Percentiles rank a stretch among this genome's conserved stretches.
phyloP scores from a whole-genome alignment of 345 rosid genomes.

The Excoecaria cochinchinensis region DNA sequence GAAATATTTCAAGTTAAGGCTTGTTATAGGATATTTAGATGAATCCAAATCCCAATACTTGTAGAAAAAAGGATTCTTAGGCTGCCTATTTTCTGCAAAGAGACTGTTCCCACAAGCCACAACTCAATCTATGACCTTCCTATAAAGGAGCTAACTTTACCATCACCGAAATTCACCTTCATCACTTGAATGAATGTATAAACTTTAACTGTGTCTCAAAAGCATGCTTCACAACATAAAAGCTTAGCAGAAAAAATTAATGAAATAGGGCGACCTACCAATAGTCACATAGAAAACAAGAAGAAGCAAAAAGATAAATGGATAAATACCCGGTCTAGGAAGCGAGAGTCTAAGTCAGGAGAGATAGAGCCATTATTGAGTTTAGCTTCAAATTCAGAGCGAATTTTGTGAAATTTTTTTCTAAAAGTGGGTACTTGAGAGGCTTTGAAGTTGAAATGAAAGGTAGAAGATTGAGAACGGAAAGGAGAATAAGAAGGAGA shows the following conservation, averaged over 20 bases:
- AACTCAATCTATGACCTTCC: no score
- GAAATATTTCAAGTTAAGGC: no score
- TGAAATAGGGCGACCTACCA: not conserved
- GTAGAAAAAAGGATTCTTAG: no score
- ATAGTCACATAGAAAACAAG: not conserved
- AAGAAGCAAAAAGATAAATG: not conserved
- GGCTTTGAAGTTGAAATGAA: slow-evolving; percentile 29
- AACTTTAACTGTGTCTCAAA: not conserved
- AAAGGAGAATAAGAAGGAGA: slow-evolving; percentile 22
- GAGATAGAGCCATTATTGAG: slow-evolving; percentile 57
- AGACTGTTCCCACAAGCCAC: no score
- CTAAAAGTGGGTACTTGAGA: slow-evolving; percentile 27
- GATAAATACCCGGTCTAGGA: slow-evolving; percentile 66
- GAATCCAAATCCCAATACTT: no score
- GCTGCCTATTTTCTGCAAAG: no score
- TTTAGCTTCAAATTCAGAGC: slow-evolving; percentile 54
- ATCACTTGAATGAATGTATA: no score
- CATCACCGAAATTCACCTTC: not conserved
- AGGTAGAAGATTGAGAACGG: slow-evolving; percentile 11
- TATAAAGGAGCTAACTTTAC: not conserved
- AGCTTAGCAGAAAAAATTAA: no score
- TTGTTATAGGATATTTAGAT: no score
- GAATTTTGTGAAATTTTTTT: slow-evolving; percentile 33
- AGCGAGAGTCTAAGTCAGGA: slow-evolving; percentile 63
- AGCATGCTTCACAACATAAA: no score